A percentile compares a stretch with the other conserved stretches of the same genome.
Conservation (phyloP, 2,329 filamentous ascomycete genomes). For the Aureobasidium pullulans region DNA sequence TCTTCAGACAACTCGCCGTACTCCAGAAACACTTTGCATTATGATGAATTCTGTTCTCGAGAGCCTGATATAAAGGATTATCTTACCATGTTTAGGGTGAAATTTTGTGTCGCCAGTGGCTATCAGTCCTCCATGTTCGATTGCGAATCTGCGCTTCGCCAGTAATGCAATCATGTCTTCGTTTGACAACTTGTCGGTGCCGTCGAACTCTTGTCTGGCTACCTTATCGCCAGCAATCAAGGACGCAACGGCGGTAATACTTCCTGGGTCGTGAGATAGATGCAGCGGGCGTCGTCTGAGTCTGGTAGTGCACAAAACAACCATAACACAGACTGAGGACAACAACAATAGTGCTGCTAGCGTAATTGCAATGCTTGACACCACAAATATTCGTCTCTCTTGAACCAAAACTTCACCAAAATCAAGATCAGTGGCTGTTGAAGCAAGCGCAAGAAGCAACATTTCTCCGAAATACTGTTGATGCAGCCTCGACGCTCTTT, state of each 20-base stretch:
- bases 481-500: background rate
- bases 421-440: background rate
- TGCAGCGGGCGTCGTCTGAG: background rate
- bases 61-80: no score
- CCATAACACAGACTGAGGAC: background rate
- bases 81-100: background rate
- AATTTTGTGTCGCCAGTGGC: background rate
- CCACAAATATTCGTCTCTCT: background rate
- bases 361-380: background rate
- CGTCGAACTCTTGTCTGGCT: background rate
- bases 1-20: no score
- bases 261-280: background rate
- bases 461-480: background rate
- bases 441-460: background rate
- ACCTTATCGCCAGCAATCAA: background rate
- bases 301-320: background rate
- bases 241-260: background rate
- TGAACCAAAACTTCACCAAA: background rate
- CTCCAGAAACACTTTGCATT: no score
- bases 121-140: background rate
- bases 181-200: background rate
- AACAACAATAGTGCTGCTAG: background rate
- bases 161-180: background rate
- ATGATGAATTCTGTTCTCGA: no score
- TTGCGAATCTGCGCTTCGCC: background rate